phyloP scores from a whole-genome alignment of 164 flowering plant genomes.

The Umbellularia californica region DNA sequence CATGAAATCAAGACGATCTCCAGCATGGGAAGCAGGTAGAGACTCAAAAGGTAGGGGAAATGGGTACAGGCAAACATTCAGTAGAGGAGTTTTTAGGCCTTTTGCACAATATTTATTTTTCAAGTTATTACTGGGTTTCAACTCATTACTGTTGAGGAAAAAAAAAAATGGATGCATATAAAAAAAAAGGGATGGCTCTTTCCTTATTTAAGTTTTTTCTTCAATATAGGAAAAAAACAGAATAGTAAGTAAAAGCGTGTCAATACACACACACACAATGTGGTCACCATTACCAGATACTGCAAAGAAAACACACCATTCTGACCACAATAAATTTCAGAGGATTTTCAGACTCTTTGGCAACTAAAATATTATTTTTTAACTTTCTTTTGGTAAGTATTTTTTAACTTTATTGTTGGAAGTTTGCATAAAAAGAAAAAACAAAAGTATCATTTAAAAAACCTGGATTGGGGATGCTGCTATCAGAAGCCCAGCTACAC shows the following conservation, averaged over 20 bases:
- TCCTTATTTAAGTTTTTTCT: not conserved
- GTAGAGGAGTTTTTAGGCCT: too few relatives aligned
- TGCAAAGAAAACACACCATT: not conserved
- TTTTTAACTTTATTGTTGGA: not conserved
- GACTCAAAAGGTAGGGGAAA: too few relatives aligned
- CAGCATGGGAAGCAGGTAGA: too few relatives aligned
- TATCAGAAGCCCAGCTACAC: constrained; percentile 78
- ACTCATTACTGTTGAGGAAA: too few relatives aligned
- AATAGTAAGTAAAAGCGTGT: not conserved
- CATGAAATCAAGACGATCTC: too few relatives aligned
- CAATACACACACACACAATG: not conserved
- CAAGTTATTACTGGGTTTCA: not conserved
- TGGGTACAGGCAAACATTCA: too few relatives aligned
- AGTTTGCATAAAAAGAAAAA: not conserved
- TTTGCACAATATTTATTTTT: not conserved
- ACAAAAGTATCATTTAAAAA: not conserved
- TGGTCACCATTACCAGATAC: not conserved
- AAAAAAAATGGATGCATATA: too few relatives aligned
- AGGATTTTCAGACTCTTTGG: not conserved
- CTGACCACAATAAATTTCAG: not conserved
- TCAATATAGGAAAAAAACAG: not conserved
- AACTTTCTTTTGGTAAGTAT: too few relatives aligned
- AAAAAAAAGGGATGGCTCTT: not conserved
- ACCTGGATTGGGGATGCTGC: constrained; percentile 93
- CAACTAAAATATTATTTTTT: not conserved